phyloP scores from a whole-genome alignment of 345 rosid genomes.

The Anastatica hierochuntica region DNA sequence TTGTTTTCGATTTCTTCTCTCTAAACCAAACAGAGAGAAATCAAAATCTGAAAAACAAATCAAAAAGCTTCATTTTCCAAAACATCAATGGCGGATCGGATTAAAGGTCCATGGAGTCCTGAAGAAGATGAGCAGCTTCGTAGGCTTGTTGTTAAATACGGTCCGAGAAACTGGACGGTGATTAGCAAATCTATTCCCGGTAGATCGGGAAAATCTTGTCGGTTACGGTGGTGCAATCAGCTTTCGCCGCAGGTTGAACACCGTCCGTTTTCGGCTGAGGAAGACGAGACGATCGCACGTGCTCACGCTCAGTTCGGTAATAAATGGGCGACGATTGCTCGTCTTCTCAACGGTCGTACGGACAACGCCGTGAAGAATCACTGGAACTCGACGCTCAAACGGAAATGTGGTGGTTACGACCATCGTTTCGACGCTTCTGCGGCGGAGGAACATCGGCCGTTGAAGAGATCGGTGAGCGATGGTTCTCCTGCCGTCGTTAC shows the following conservation, averaged over 20 bases:
- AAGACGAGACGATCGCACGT: slow-evolving; percentile 61
- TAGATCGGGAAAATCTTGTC: slow-evolving; percentile 83
- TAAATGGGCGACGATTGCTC: slow-evolving; percentile 96
- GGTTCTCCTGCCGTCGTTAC: slow-evolving; percentile 35
- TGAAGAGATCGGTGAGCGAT: slow-evolving; percentile 65
- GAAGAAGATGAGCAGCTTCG: slow-evolving; percentile 80
- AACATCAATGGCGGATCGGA: slow-evolving; percentile 44
- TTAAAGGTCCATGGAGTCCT: slow-evolving; percentile 97
- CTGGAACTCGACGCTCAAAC: slow-evolving; percentile 92
- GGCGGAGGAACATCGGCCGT: slow-evolving; percentile 36
- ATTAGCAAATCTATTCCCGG: slow-evolving; percentile 94
- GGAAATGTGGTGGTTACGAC: slow-evolving; percentile 37
- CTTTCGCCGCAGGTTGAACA: slow-evolving; percentile 90
- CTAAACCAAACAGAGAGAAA: background rate
- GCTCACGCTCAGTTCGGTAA: slow-evolving; percentile 88
- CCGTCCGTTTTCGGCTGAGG: slow-evolving; percentile 59
- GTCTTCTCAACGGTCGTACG: slow-evolving; percentile 87
- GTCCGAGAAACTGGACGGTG: slow-evolving; percentile 86
- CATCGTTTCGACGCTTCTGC: background rate
- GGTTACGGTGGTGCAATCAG: slow-evolving; percentile 95
- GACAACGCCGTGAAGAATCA: slow-evolving; percentile 94
- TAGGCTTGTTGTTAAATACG: slow-evolving; percentile 54
- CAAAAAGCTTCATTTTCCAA: background rate
- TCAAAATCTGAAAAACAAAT: background rate
- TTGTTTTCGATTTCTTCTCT: background rate